Evolutionary conservation across 805 yeast genomes (phyloP).

Genomic region (Lachancea kluyveri): DNA sequence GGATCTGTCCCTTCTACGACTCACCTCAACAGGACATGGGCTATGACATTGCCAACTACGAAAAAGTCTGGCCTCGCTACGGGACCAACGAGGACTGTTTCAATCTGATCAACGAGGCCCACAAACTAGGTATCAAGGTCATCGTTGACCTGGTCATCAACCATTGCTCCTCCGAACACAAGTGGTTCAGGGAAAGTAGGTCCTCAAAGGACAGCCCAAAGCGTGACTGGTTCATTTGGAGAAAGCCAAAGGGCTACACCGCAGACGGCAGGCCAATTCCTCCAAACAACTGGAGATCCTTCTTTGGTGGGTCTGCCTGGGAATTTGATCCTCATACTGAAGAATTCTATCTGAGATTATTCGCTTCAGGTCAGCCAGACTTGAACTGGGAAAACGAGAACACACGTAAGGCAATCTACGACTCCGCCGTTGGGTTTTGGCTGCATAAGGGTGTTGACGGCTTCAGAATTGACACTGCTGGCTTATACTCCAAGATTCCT

Average conservation of each 20-base stretch:
- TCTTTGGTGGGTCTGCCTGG: conserved; percentile 54
- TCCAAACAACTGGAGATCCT: conserved; percentile 52
- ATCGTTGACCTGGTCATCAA: conserved; percentile 53
- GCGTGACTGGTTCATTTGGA: conserved; percentile 47
- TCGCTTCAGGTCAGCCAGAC: conserved; percentile 52
- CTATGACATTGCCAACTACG: conserved; percentile 51
- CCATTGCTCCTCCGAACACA: conserved; percentile 51
- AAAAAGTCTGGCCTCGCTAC: conserved; percentile 43
- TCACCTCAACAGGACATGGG: conserved; percentile 62
- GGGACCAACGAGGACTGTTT: conserved; percentile 52
- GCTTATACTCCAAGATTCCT: conserved; percentile 44
- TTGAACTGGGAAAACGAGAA: conserved; percentile 51
- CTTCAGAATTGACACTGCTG: conserved; percentile 52
- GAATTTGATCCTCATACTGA: conserved; percentile 45
- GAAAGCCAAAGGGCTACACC: conserved; percentile 41
- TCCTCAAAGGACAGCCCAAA: conserved; percentile 45
- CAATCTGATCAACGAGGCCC: conserved; percentile 40
- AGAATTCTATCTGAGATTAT: conserved; percentile 50
- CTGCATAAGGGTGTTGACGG: conserved; percentile 52
- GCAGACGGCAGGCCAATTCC: conserved; percentile 45
- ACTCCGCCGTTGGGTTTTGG: conserved; percentile 47
- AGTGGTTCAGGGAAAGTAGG: conserved; percentile 53
- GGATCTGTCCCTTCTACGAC: conserved; percentile 55
- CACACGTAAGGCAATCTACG: conserved; percentile 32
- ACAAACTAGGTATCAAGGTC: conserved; percentile 44